A percentile compares a stretch with the other conserved stretches of the same genome.
These are phyloP conservation scores for Calocybe indica DNA, from an alignment of 768 basidiomycete genomes.

Conservation along the genomic window DNA sequence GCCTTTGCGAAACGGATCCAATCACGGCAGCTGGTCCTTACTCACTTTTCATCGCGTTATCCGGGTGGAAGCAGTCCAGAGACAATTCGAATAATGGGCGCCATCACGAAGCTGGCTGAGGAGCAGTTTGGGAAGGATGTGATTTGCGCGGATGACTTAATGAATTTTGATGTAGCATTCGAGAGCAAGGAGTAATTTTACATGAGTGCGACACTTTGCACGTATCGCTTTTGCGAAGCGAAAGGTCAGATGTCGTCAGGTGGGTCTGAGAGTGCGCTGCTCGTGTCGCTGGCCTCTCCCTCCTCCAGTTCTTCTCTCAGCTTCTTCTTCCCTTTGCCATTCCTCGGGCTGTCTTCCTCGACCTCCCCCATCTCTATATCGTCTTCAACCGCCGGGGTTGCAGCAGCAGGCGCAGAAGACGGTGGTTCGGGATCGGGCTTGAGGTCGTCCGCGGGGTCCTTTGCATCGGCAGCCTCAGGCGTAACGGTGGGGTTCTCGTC, in stretches of 20 bases:
- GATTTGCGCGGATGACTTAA: slow-evolving; percentile 67
- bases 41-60: slow-evolving; percentile 84
- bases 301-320: slow-evolving; percentile 73
- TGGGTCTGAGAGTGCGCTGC: slow-evolving; percentile 72
- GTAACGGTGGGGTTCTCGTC: background rate
- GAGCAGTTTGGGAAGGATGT: slow-evolving; percentile 50
- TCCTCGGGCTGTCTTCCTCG: slow-evolving; percentile 57
- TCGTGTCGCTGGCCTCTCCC: slow-evolving; percentile 79
- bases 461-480: slow-evolving; percentile 21
- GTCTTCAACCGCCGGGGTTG: slow-evolving; percentile 32
- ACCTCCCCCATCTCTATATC: slow-evolving; percentile 94
- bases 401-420: slow-evolving; percentile 11
- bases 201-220: slow-evolving; percentile 12
- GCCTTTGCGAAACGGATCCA: slow-evolving; percentile 63
- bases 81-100: slow-evolving; percentile 53
- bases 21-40: slow-evolving; percentile 63
- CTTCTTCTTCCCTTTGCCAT: slow-evolving; percentile 46
- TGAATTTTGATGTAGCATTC: slow-evolving; percentile 57
- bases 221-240: slow-evolving; percentile 7
- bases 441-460: slow-evolving; percentile 36
- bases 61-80: slow-evolving; percentile 54
- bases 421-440: slow-evolving; percentile 1
- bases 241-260: slow-evolving; percentile 45
- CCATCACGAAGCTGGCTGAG: slow-evolving; percentile 53
- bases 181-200: slow-evolving; percentile 9